These are phyloP conservation scores for Claviceps pazoutovae DNA, from an alignment of 2,329 filamentous ascomycete genomes.

Conservation along the genomic window DNA sequence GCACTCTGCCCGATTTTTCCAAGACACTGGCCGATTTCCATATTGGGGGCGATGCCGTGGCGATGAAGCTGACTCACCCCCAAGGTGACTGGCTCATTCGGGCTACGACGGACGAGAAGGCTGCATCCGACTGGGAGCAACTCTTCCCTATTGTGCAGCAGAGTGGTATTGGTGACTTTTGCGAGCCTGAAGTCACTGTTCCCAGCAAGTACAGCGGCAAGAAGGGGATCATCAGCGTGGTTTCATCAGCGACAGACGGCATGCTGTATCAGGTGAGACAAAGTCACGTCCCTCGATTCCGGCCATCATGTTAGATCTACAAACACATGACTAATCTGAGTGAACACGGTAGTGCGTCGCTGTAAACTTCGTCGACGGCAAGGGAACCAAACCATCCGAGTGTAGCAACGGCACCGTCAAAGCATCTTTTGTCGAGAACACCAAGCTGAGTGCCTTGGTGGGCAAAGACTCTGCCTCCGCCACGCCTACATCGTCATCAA, in stretches of 20 bases:
- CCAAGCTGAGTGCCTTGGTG: constrained; percentile 21
- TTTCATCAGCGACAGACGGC: constrained; percentile 39
- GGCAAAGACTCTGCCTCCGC: constrained; percentile 7
- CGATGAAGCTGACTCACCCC: constrained; percentile 33
- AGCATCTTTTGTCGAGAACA: constrained; percentile 19
- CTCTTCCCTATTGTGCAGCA: constrained; percentile 40
- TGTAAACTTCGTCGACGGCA: constrained; percentile 39
- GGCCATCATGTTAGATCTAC: background rate
- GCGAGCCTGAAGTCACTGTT: constrained; percentile 33
- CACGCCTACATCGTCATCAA: background rate
- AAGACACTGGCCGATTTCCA: constrained; percentile 39
- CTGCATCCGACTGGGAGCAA: constrained; percentile 37
- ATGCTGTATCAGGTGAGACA: constrained; percentile 38
- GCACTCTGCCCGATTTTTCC: constrained; percentile 32
- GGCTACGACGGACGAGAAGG: constrained; percentile 36
- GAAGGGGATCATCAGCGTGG: constrained; percentile 40
- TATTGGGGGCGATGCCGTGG: constrained; percentile 40
- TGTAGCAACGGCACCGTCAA: constrained; percentile 23
- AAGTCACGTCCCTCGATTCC: background rate
- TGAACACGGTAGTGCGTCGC: constrained; percentile 31
- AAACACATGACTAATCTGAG: background rate
- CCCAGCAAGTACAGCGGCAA: constrained; percentile 38
- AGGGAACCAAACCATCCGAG: constrained; percentile 14
- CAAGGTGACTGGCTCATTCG: constrained; percentile 44
- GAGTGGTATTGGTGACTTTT: constrained; percentile 40